Conservation (phyloP, 345 rosid species). For the Salix purpurea region DNA sequence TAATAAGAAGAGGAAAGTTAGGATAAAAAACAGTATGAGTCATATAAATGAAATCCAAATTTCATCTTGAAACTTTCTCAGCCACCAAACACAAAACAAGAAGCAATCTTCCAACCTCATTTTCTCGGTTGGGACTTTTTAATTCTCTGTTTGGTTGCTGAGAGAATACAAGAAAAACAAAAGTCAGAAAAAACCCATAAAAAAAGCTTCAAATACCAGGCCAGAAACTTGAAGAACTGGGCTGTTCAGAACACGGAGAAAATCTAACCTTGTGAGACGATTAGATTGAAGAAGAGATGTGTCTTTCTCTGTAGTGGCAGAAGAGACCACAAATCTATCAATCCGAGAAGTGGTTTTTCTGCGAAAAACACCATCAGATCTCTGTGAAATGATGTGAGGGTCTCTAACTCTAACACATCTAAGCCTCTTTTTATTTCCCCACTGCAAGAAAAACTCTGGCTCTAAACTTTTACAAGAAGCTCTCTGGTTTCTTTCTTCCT, state of each 20-base stretch:
- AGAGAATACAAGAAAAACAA: slow-evolving; percentile 2
- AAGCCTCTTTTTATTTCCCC: slow-evolving; percentile 71
- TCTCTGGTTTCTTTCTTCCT: slow-evolving; percentile 44
- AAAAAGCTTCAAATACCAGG: not conserved
- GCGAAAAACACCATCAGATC: slow-evolving; percentile 42
- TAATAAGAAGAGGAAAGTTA: not conserved
- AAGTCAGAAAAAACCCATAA: not conserved
- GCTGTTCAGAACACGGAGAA: not conserved
- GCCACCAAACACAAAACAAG: slow-evolving; percentile 14
- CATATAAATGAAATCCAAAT: not conserved
- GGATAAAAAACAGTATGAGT: not conserved
- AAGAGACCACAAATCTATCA: slow-evolving; percentile 32
- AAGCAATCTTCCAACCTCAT: slow-evolving; percentile 1
- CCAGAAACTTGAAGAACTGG: not conserved
- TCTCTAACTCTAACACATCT: slow-evolving; percentile 73
- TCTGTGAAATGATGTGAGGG: slow-evolving; percentile 42
- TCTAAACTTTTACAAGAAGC: slow-evolving; percentile 34
- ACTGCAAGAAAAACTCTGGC: slow-evolving; percentile 56
- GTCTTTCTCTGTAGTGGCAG: slow-evolving; percentile 32
- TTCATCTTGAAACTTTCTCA: not conserved
- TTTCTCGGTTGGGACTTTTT: slow-evolving; percentile 5
- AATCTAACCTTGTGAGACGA: slow-evolving; percentile 50
- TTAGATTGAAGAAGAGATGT: slow-evolving; percentile 34
- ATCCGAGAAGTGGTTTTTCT: slow-evolving; percentile 45
- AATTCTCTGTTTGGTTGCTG: slow-evolving; percentile 22